These are phyloP conservation scores for Pythium dissotocum DNA, from an alignment of 352 stramenopile genomes.

Conservation along the genomic window DNA sequence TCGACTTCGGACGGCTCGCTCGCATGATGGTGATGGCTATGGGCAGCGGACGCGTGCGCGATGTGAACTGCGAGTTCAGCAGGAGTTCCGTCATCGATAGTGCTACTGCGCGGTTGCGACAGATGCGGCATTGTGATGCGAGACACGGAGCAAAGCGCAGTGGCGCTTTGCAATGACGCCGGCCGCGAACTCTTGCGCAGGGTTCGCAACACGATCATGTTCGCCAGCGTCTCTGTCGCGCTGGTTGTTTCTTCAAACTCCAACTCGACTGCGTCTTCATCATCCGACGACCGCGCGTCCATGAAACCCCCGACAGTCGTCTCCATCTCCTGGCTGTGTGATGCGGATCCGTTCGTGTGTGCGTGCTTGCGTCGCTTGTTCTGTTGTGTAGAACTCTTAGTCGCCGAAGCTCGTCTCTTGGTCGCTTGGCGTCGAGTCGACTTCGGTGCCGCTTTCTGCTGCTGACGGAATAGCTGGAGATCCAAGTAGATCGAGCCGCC, in stretches of 20 bases:
- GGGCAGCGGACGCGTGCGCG: neutral
- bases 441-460: slow-evolving; percentile 73
- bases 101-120: neutral
- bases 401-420: slow-evolving; percentile 31
- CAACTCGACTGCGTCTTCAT: slow-evolving; percentile 59
- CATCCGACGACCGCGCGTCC: slow-evolving; percentile 41
- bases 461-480: slow-evolving; percentile 85
- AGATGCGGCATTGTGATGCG: slow-evolving; percentile 40
- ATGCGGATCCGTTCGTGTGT: slow-evolving; percentile 19
- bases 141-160: slow-evolving; percentile 48
- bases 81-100: slow-evolving; percentile 2
- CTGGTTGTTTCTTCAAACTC: slow-evolving; percentile 72
- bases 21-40: slow-evolving; percentile 15
- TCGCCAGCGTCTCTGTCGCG: slow-evolving; percentile 77
- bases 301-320: slow-evolving; percentile 30
- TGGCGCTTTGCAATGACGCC: slow-evolving; percentile 33
- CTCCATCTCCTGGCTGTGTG: slow-evolving; percentile 18
- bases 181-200: slow-evolving; percentile 63
- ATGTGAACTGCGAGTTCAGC: neutral
- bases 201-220: slow-evolving; percentile 72
- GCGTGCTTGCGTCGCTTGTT: slow-evolving; percentile 35
- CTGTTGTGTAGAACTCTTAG: slow-evolving; percentile 33
- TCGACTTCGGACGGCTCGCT: slow-evolving; percentile 47
- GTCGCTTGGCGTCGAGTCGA: slow-evolving; percentile 35
- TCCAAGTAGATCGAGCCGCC: slow-evolving; percentile 86